A percentile compares a stretch with the other conserved stretches of the same genome.
phyloP scores from a whole-genome alignment of 2,329 filamentous ascomycete species.

The Teratosphaeria epicoccoides region DNA sequence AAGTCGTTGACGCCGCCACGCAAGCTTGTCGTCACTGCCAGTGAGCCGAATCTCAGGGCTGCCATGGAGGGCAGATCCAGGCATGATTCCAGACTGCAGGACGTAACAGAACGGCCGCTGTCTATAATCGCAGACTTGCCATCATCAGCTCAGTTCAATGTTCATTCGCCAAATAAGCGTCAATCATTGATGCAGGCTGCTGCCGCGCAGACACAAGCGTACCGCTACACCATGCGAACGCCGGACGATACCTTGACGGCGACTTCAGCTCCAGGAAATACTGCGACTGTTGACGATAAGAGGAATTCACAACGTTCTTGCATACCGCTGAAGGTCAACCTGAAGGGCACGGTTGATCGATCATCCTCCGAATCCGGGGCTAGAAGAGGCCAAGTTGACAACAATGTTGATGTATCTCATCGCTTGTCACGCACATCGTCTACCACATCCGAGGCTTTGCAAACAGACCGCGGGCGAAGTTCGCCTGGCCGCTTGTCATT shows the following conservation, averaged over 20 bases:
- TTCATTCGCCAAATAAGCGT: slow-evolving; percentile 3
- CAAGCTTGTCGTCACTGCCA: slow-evolving; percentile 4
- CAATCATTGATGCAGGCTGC: slow-evolving; percentile 5
- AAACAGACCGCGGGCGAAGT: not conserved
- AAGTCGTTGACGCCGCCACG: slow-evolving; percentile 1
- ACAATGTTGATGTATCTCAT: not conserved
- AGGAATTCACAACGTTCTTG: slow-evolving; percentile 12
- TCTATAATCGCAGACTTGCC: slow-evolving; percentile 15
- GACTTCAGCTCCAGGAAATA: not conserved
- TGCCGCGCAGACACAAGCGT: not conserved
- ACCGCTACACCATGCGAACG: not conserved
- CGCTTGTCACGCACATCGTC: not conserved
- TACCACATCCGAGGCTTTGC: slow-evolving; percentile 2
- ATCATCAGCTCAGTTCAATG: slow-evolving; percentile 5
- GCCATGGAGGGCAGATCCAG: slow-evolving; percentile 1
- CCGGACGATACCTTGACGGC: not conserved
- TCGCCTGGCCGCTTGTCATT: slow-evolving; percentile 4
- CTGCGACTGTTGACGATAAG: not conserved
- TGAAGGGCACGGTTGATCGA: slow-evolving; percentile 16
- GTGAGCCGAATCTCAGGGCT: slow-evolving; percentile 7
- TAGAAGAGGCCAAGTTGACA: not conserved
- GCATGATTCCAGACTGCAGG: slow-evolving; percentile 13
- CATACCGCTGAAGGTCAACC: slow-evolving; percentile 25
- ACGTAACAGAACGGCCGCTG: slow-evolving; percentile 7
- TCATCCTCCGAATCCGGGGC: not conserved